Evolutionary conservation across 2,329 filamentous ascomycete species (phyloP).

Genomic region (Fusarium pilosicola): DNA sequence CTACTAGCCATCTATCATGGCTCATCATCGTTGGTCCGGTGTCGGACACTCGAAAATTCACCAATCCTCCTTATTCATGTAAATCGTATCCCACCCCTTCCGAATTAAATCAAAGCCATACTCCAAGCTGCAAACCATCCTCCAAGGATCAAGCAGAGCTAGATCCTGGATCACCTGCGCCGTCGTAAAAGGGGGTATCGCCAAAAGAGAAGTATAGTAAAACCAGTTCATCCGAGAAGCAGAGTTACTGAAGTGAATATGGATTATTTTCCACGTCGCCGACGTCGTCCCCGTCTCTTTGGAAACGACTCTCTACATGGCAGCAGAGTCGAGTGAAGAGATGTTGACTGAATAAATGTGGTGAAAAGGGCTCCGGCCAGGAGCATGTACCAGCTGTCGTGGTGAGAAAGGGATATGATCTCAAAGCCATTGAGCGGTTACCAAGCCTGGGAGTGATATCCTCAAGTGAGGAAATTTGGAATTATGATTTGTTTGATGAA

Average conservation of each 20-base stretch:
- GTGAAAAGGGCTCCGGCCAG: constrained; percentile 38
- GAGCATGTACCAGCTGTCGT: constrained; percentile 25
- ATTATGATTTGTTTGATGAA: not conserved
- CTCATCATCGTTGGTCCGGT: constrained; percentile 37
- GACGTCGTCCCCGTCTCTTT: constrained; percentile 41
- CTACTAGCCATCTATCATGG: constrained; percentile 37
- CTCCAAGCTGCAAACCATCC: constrained; percentile 46
- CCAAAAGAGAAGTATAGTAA: constrained; percentile 48
- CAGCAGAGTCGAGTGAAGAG: constrained; percentile 43
- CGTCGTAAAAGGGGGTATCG: constrained; percentile 48
- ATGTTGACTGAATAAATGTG: constrained; percentile 39
- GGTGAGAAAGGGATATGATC: constrained; percentile 32
- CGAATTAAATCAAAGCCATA: constrained; percentile 45
- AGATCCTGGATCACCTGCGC: constrained; percentile 34
- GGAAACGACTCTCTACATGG: constrained; percentile 32
- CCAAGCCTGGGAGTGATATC: constrained; percentile 27
- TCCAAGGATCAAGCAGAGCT: constrained; percentile 12
- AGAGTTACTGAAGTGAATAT: constrained; percentile 40
- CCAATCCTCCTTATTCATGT: constrained; percentile 41
- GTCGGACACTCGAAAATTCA: constrained; percentile 34
- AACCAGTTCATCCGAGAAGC: constrained; percentile 38
- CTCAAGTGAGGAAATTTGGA: not conserved
- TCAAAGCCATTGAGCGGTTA: constrained; percentile 37
- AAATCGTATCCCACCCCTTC: constrained; percentile 42
- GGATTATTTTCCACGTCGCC: constrained; percentile 38